phyloP scores from a whole-genome alignment of 495 filamentous ascomycete species.

The Massariosphaeria phaeospora region DNA sequence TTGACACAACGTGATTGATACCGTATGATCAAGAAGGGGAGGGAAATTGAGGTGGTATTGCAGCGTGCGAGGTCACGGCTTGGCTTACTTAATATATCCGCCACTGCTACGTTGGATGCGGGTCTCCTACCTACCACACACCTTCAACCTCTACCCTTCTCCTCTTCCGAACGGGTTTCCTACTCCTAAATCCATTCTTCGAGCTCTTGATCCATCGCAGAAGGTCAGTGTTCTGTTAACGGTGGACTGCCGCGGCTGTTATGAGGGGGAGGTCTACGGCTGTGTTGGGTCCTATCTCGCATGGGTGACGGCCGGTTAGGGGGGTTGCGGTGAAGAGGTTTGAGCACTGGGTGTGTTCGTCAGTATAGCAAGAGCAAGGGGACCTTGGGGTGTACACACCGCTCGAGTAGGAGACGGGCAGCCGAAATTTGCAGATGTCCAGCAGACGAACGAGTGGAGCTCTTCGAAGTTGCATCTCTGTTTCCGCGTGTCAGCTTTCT shows the following conservation, averaged over 20 bases:
- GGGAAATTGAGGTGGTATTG: constrained; percentile 13
- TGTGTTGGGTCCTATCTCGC: constrained; percentile 1
- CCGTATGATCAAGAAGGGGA: background rate
- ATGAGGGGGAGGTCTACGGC: background rate
- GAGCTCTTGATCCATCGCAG: background rate
- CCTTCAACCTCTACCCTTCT: background rate
- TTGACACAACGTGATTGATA: background rate
- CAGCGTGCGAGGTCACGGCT: background rate
- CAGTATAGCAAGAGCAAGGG: background rate
- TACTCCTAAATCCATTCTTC: background rate
- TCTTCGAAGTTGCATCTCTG: constrained; percentile 24
- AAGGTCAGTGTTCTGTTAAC: too few species aligned
- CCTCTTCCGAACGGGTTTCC: background rate
- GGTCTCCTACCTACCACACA: background rate
- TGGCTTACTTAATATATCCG: constrained; percentile 5
- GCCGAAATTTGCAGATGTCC: constrained; percentile 4
- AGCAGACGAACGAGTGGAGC: constrained; percentile 17
- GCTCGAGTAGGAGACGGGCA: constrained; percentile 16
- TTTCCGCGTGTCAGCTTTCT: constrained; percentile 3
- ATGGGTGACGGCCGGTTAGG: constrained; percentile 7
- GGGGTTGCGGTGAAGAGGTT: constrained; percentile 10
- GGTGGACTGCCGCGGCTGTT: background rate
- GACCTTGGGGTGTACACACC: constrained; percentile 5
- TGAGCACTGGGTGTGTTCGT: constrained; percentile 6
- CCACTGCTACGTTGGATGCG: background rate